phyloP scores from a whole-genome alignment of 2,329 filamentous ascomycete species.

The Grosmannia clavigera region DNA sequence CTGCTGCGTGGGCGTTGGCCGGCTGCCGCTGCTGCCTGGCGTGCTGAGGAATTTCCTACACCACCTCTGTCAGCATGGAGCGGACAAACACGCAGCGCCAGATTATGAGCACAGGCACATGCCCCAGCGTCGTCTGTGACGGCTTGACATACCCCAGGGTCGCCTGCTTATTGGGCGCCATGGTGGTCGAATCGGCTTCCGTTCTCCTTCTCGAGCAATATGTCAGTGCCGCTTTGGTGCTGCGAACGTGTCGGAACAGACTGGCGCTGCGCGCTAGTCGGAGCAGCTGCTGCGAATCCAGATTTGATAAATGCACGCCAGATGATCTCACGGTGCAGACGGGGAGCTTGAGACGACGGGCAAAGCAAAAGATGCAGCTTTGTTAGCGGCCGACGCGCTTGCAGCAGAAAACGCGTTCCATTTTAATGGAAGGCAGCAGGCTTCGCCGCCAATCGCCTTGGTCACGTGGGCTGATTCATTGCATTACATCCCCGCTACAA shows the following conservation, averaged over 20 bases:
- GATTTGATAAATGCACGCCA: not conserved
- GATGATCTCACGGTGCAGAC: not conserved
- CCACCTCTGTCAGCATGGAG: slow-evolving; percentile 7
- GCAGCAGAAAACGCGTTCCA: slow-evolving; percentile 3
- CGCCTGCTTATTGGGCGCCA: slow-evolving; percentile 53
- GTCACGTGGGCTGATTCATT: not conserved
- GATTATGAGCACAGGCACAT: slow-evolving; percentile 20
- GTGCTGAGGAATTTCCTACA: slow-evolving; percentile 75
- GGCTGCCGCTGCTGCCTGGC: slow-evolving; percentile 46
- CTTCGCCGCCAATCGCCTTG: not conserved
- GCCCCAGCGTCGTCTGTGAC: slow-evolving; percentile 64
- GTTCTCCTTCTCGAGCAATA: not conserved
- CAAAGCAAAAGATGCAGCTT: not conserved
- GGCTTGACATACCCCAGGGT: slow-evolving; percentile 79
- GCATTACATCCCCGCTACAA: not conserved
- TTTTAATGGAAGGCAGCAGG: not conserved
- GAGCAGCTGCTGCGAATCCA: slow-evolving; percentile 8
- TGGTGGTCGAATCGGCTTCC: slow-evolving; percentile 16
- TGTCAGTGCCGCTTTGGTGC: not conserved
- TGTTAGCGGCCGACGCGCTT: slow-evolving; percentile 3
- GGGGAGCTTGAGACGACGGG: not conserved
- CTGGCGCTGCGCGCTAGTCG: slow-evolving; percentile 4
- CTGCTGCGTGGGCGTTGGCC: slow-evolving; percentile 51
- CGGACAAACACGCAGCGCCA: not conserved
- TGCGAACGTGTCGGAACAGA: not conserved